phyloP scores from a whole-genome alignment of 2,329 filamentous ascomycete genomes.

The Teratosphaeria epicoccoides region DNA sequence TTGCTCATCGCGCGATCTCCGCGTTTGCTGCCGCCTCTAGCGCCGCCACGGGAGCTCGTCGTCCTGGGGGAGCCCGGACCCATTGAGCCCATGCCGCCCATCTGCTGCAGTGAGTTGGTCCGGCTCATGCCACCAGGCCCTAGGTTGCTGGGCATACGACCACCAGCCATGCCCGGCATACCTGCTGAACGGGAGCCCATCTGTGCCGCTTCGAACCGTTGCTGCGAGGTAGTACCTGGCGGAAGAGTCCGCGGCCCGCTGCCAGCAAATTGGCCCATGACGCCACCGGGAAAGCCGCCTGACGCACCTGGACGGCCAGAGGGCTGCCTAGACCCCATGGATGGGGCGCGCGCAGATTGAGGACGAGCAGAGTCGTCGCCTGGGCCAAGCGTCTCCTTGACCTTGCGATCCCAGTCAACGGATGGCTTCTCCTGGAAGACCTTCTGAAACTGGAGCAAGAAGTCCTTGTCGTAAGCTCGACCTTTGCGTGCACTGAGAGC shows the following conservation, averaged over 20 bases:
- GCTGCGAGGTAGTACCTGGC: slow-evolving; percentile 63
- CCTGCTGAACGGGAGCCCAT: slow-evolving; percentile 10
- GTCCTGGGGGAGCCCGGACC: slow-evolving; percentile 60
- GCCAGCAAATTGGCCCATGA: slow-evolving; percentile 48
- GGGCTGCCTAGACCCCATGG: slow-evolving; percentile 37
- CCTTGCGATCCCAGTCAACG: slow-evolving; percentile 80
- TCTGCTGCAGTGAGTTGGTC: slow-evolving; percentile 46
- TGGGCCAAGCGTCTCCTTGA: slow-evolving; percentile 67
- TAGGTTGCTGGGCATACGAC: slow-evolving; percentile 48
- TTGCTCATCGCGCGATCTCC: slow-evolving; percentile 41
- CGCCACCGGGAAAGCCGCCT: slow-evolving; percentile 34
- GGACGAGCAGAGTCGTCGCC: slow-evolving; percentile 42
- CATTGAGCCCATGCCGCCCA: slow-evolving; percentile 41
- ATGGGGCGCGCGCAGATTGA: slow-evolving; percentile 39
- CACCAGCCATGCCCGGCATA: slow-evolving; percentile 42
- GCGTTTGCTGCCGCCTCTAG: slow-evolving; percentile 46
- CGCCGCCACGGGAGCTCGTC: slow-evolving; percentile 36
- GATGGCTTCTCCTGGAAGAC: slow-evolving; percentile 97
- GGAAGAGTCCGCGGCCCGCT: slow-evolving; percentile 47
- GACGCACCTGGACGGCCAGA: slow-evolving; percentile 29
- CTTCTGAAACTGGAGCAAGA: slow-evolving; percentile 89
- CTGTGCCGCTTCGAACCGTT: slow-evolving; percentile 49
- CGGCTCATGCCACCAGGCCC: slow-evolving; percentile 40
- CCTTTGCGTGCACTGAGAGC: slow-evolving; percentile 68
- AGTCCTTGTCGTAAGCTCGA: slow-evolving; percentile 91